Base-by-base conservation (phyloP, 1,284 basidiomycete genomes). In the Marasmius tenuissimus region DNA sequence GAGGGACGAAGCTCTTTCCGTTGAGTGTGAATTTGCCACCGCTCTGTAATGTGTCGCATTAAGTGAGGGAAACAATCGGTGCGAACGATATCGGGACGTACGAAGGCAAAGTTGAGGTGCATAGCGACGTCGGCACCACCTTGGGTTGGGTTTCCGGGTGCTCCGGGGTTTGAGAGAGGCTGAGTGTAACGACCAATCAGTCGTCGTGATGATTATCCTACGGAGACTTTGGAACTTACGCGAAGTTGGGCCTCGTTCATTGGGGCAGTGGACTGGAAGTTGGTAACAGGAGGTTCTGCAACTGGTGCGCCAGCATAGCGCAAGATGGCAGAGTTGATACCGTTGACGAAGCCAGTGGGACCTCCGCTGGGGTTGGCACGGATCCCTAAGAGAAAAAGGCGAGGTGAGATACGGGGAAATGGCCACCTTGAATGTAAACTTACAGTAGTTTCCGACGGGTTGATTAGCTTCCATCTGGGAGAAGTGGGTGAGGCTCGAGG, bases 261-360 rank as follows among this genome's bases (percentile, higher is more conserved):
- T 0, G 68, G 42, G 9, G 61, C 58, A 5, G 16, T 5, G 3
- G 34, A 14, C 5, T 33, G 18, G 12, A 38, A 37, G 27, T 16
- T 37, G 34, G 20, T 18, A 16, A 35, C 52, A 38, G 68, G 74
- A 1, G 79, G 80, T 40, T 79, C 79, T 22, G 56, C 48, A 4
- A 63, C 59, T 0, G 70, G 61, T 7, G 81, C 81, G 10, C 78
- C 79, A 0, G 57, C 60, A 61, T 84, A 84, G 20, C 77, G 75
- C 33, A 84, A 59, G 48, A 84, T 78, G 1, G 80, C 82, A 40
- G 70, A 66, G 59, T 78, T 79, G 39, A 72, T 64, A 10, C 74
- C 74, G 10, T 65, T 67, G 0, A 48, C 65, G 53, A 76, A 73
- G 11, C 63, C 65, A 5, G 61, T 57, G 4, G 51, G 53, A 16